phyloP scores from a whole-genome alignment of 2,329 filamentous ascomycete genomes.

The Cryphonectria nitschkei region DNA sequence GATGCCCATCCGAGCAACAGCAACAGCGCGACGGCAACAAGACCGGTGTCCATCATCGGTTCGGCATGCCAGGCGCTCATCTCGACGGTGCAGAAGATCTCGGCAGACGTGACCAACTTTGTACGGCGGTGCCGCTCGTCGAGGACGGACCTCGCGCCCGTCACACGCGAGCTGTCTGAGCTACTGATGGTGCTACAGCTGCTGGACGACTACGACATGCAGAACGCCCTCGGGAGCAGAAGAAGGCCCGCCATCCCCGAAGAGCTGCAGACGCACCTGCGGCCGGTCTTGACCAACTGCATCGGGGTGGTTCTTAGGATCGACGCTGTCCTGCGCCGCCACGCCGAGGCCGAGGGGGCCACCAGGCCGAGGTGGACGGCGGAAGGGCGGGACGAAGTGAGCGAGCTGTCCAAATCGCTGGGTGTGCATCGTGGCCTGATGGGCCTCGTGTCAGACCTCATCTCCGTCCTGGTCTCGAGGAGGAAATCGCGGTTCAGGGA shows the following conservation, averaged over 20 bases:
- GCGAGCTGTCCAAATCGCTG: conserved; percentile 30
- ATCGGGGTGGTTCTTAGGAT: conserved; percentile 27
- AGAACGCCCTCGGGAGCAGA: conserved; percentile 10
- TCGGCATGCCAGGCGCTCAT: conserved; percentile 30
- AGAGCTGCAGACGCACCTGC: conserved; percentile 30
- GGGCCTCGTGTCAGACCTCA: conserved; percentile 29
- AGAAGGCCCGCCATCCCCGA: conserved; percentile 23
- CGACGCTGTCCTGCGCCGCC: conserved; percentile 27
- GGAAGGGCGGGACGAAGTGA: conserved; percentile 29
- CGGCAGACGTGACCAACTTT: conserved; percentile 31
- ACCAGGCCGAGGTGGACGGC: conserved; percentile 27
- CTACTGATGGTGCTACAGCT: conserved; percentile 33
- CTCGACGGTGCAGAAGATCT: conserved; percentile 28
- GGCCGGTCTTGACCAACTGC: conserved; percentile 32
- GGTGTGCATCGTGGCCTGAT: conserved; percentile 30
- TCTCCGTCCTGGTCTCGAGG: conserved; percentile 26
- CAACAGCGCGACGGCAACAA: neutral
- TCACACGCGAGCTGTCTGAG: conserved; percentile 32
- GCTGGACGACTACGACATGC: conserved; percentile 30
- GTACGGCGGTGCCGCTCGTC: conserved; percentile 33
- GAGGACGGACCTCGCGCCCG: conserved; percentile 30
- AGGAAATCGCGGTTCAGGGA: conserved; percentile 6
- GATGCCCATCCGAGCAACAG: neutral
- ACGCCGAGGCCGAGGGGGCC: conserved; percentile 15
- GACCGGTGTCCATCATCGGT: conserved; percentile 23